Percentiles rank a stretch among this genome's conserved stretches.
Conservation (phyloP, 2,329 filamentous ascomycete genomes). For the Xylaria sp. region DNA sequence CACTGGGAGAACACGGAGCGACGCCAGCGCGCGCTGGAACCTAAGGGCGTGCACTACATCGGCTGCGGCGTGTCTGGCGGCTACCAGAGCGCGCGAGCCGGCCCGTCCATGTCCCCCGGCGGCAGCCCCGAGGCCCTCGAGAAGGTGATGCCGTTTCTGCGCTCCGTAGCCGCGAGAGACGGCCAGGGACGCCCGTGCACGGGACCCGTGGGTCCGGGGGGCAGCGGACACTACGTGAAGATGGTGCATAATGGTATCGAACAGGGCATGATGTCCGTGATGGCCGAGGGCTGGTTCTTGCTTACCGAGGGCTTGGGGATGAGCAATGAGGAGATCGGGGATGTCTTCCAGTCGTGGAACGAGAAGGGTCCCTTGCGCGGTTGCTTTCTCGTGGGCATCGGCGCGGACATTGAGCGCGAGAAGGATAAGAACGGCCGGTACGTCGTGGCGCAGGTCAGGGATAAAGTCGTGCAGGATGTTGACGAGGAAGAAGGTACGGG, state of each 20-base stretch:
- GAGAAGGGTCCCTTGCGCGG: neutral
- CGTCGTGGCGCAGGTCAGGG: neutral
- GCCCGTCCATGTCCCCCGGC: neutral
- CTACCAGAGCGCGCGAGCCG: slow-evolving; percentile 53
- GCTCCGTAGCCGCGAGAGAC: neutral
- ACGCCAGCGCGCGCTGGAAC: slow-evolving; percentile 66
- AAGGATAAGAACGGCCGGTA: neutral
- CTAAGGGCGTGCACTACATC: slow-evolving; percentile 71
- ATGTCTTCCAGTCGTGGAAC: neutral
- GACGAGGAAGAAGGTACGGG: neutral
- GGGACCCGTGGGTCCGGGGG: neutral
- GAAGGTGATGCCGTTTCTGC: neutral
- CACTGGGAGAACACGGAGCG: slow-evolving; percentile 73
- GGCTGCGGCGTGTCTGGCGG: slow-evolving; percentile 76
- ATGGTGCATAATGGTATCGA: neutral
- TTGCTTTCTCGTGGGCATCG: neutral
- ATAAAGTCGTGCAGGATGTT: neutral
- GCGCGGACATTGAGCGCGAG: neutral
- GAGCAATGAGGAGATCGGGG: neutral
- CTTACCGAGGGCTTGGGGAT: neutral
- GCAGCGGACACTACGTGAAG: neutral
- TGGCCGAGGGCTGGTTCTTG: neutral
- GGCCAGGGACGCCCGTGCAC: neutral
- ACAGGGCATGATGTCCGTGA: neutral
- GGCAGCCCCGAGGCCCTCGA: neutral